These are phyloP conservation scores for Sporobolomyces roseus DNA, from an alignment of 768 basidiomycete species.

Conservation along the genomic window DNA sequence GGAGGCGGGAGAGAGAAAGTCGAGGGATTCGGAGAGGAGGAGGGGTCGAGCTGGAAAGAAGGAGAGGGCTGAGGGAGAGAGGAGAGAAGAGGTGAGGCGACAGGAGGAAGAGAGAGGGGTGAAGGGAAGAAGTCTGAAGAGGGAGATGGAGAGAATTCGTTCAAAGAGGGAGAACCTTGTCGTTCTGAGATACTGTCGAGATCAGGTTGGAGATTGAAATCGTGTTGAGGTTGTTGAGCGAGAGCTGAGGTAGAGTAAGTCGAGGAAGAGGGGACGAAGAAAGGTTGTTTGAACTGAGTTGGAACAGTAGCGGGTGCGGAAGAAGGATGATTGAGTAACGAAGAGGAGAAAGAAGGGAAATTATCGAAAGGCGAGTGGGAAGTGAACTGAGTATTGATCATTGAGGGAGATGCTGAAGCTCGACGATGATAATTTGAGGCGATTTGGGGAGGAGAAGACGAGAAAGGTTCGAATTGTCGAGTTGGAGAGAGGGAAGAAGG, in stretches of 20 bases:
- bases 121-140: too few species aligned
- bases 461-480: background rate
- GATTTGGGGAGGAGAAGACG: too few species aligned
- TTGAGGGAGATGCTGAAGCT: background rate
- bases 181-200: too few species aligned
- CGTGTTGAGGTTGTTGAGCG: too few species aligned
- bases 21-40: background rate
- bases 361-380: too few species aligned
- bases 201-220: too few species aligned
- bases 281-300: background rate
- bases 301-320: background rate
- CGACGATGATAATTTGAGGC: too few species aligned
- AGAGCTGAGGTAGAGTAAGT: too few species aligned
- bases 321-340: background rate
- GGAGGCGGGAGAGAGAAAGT: background rate
- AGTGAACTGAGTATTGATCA: too few species aligned
- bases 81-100: background rate
- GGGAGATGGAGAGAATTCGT: too few species aligned
- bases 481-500: background rate
- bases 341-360: background rate
- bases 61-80: background rate
- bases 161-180: too few species aligned
- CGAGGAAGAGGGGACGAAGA: background rate
- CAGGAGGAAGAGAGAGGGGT: background rate
- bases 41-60: too few species aligned